Evolutionary conservation across 139 green algal species (phyloP), one percentile per base, ranked within the genome.

Genomic region (Pseudopediastrum boryanum): DNA sequence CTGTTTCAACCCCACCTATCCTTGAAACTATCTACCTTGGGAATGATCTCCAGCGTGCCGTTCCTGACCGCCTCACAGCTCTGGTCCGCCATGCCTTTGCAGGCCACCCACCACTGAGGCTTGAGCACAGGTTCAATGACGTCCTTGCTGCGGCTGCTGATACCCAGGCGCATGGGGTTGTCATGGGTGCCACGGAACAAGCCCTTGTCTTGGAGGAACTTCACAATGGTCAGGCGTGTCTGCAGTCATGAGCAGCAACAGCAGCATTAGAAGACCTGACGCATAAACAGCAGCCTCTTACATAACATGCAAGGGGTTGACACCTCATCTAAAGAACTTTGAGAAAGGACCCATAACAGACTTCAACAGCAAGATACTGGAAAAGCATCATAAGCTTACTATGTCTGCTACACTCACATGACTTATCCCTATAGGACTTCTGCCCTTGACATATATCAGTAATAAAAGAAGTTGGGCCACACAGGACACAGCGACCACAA

Each of bases 91-190:
- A 98, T 97, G 62, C 92, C 77, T 59, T 89, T 75, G 83, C 94
- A 98, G 79, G 44, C 51, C 58, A 82, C 78, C 52, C 59, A 83
- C 87, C 87, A 93, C 87, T 91, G 87, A 36, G 96, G 96, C 88
- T 99, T 99, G 16, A 99, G 87, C 83, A 98, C 86, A 0, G 96
- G 96, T 90, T 99, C 96, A 46, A 99, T 99, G n/a, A 99, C 95
- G 87, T 99, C 96, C 85, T 96, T 96, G 87, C 85, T 93, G 50
- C 94, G 87, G 43, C 86, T 94, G 92, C 96, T 98, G 38, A 99
- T 79, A 19, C 93, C 94, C 58, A 99, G 86, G 35, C 93, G 85
- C 96, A 99, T 99, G 33, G 90, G 84, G 87, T 99, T 99, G 86
- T 96, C 90, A 4, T 77, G 67, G 25, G 79, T 90, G 61, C 94